Evolutionary conservation across 768 basidiomycete genomes (phyloP).

Genomic region (Leccinellum luteum): DNA sequence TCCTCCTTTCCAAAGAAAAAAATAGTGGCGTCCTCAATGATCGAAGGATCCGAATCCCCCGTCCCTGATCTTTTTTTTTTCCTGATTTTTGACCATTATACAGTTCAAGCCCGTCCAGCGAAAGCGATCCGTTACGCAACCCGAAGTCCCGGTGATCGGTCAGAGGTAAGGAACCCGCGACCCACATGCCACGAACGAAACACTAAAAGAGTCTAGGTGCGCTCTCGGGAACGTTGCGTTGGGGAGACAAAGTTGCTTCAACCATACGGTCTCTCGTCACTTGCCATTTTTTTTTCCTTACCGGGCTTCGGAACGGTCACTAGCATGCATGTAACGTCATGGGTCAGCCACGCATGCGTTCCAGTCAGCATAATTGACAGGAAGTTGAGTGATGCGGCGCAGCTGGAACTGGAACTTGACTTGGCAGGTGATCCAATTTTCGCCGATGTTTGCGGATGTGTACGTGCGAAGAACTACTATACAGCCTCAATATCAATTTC

Average conservation of each 20-base stretch:
- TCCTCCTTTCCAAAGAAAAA: neutral
- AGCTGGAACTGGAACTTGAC: neutral
- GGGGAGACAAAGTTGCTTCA: neutral
- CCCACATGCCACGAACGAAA: neutral
- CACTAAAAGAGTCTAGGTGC: neutral
- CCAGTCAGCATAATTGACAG: neutral
- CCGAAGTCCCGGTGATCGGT: neutral
- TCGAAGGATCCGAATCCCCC: neutral
- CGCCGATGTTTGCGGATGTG: constrained; percentile 8
- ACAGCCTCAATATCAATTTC: neutral
- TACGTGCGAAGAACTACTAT: neutral
- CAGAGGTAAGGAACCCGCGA: neutral
- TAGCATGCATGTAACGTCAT: neutral
- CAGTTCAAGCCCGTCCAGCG: neutral
- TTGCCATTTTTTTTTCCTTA: neutral
- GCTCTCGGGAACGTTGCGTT: neutral
- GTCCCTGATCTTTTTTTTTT: constrained; percentile 7
- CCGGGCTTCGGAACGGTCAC: neutral
- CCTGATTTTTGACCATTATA: neutral
- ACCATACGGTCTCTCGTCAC: neutral
- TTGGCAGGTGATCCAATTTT: neutral
- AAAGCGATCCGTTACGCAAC: neutral
- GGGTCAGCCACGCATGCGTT: neutral
- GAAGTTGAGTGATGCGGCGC: neutral
- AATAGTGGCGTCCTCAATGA: neutral